These are phyloP conservation scores for Notholithocarpus densiflorus DNA, from an alignment of 306 rosid genomes.

Conservation along the genomic window DNA sequence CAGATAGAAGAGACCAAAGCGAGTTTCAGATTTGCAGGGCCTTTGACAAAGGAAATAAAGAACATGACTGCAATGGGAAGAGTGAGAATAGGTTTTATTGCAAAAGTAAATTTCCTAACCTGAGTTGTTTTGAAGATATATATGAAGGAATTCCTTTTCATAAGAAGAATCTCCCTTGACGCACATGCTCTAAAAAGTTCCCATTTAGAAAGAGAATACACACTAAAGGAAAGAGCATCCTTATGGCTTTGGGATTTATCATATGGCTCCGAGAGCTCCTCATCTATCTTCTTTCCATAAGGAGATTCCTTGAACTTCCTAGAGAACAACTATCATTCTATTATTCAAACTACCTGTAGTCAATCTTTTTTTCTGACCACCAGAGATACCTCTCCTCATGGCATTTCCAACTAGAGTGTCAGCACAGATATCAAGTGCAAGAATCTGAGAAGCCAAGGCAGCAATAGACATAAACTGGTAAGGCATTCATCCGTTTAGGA, in stretches of 20 bases:
- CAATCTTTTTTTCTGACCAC: slow-evolving; percentile 46
- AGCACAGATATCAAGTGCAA: no score
- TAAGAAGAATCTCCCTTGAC: slow-evolving; percentile 41
- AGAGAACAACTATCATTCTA: background rate
- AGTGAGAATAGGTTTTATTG: background rate
- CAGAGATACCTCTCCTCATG: no score
- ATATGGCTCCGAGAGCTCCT: slow-evolving; percentile 17
- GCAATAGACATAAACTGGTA: no score
- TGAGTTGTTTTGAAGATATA: slow-evolving; percentile 12
- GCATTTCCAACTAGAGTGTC: no score
- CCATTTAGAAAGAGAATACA: slow-evolving; percentile 39
- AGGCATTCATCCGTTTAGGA: background rate
- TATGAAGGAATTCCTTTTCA: slow-evolving; percentile 32
- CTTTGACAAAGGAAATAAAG: background rate
- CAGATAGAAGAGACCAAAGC: background rate
- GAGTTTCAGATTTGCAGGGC: background rate
- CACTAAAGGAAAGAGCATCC: slow-evolving; percentile 21
- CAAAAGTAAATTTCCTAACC: slow-evolving; percentile 22
- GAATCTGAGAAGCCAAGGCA: no score
- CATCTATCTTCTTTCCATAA: slow-evolving; percentile 31
- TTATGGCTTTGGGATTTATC: slow-evolving; percentile 23
- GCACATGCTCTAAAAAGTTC: slow-evolving; percentile 41
- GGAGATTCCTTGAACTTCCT: slow-evolving; percentile 31
- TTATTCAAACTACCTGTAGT: slow-evolving; percentile 34
- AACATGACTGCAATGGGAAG: background rate